Evolutionary conservation across 345 rosid genomes (phyloP).

Genomic region (Euphorbia lathyris): DNA sequence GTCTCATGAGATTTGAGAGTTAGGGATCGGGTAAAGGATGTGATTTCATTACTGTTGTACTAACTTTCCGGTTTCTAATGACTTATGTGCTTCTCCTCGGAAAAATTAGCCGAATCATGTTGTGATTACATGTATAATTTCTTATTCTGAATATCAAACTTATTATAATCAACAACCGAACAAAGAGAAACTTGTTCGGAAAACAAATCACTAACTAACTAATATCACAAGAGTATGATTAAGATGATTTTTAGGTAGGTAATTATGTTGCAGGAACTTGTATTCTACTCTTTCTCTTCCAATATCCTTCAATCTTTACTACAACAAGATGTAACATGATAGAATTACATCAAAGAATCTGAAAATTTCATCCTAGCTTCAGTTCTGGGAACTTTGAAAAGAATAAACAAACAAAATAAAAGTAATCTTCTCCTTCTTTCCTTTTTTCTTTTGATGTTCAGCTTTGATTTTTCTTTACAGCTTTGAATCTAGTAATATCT

Average conservation of each 20-base stretch:
- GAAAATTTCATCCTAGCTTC: neutral
- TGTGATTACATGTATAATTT: too few relatives aligned
- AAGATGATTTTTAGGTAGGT: neutral
- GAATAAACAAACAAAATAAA: neutral
- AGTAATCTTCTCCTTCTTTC: too few relatives aligned
- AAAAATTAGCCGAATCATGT: too few relatives aligned
- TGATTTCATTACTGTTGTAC: too few relatives aligned
- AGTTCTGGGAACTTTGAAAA: neutral
- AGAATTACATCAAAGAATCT: neutral
- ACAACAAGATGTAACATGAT: neutral
- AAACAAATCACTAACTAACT: too few relatives aligned
- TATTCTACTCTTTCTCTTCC: too few relatives aligned
- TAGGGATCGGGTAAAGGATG: too few relatives aligned
- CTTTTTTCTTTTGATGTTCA: neutral
- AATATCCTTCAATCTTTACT: neutral
- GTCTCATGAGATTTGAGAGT: too few relatives aligned
- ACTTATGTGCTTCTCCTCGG: too few relatives aligned
- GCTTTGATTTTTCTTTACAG: conserved; percentile 3
- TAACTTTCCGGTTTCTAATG: too few relatives aligned
- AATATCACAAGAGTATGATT: neutral
- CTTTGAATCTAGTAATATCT: neutral
- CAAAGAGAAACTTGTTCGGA: neutral
- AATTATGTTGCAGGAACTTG: neutral
- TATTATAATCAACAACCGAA: neutral
- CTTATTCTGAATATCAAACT: too few relatives aligned